A percentile compares a stretch with the other conserved stretches of the same genome.
These are phyloP conservation scores for Cytospora chrysosperma DNA, from an alignment of 2,329 filamentous ascomycete genomes.

Conservation along the genomic window DNA sequence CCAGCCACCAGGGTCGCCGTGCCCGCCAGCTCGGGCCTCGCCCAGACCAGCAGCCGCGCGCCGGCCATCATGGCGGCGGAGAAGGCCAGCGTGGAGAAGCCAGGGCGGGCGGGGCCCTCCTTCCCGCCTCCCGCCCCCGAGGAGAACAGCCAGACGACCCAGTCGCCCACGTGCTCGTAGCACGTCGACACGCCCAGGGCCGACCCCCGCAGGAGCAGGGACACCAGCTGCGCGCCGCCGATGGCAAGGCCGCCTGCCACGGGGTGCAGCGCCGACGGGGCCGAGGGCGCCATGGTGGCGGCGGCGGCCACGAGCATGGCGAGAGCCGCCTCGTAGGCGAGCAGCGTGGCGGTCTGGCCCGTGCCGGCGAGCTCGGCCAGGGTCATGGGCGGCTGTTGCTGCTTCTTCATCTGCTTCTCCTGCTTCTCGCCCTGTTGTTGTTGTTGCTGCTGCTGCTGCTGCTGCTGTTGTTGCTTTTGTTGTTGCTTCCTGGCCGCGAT, in stretches of 20 bases:
- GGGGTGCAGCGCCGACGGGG: constrained; percentile 42
- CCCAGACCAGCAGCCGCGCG: constrained; percentile 38
- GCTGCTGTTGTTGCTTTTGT: not conserved
- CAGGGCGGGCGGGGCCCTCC: constrained; percentile 32
- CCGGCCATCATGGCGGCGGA: constrained; percentile 50
- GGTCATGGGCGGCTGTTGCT: constrained; percentile 7
- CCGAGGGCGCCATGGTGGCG: constrained; percentile 35
- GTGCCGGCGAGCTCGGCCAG: constrained; percentile 43
- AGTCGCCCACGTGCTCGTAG: constrained; percentile 60
- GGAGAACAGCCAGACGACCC: constrained; percentile 44
- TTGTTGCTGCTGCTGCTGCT: constrained; percentile 3
- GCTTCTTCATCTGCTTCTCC: not conserved
- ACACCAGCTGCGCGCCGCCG: constrained; percentile 56
- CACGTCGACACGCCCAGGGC: constrained; percentile 61
- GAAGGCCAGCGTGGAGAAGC: constrained; percentile 49
- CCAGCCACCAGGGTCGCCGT: constrained; percentile 29
- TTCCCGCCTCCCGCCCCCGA: constrained; percentile 25
- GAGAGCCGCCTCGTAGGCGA: constrained; percentile 45
- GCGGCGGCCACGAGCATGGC: constrained; percentile 43
- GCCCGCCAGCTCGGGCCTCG: constrained; percentile 34
- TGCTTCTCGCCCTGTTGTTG: not conserved
- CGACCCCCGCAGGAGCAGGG: constrained; percentile 50
- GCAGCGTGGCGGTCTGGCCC: constrained; percentile 37
- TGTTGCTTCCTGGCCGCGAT: constrained; percentile 28
- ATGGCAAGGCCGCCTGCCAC: constrained; percentile 59